Base-by-base conservation (phyloP, 176 grass and related monocot genomes). In the Musa acuminata region DNA sequence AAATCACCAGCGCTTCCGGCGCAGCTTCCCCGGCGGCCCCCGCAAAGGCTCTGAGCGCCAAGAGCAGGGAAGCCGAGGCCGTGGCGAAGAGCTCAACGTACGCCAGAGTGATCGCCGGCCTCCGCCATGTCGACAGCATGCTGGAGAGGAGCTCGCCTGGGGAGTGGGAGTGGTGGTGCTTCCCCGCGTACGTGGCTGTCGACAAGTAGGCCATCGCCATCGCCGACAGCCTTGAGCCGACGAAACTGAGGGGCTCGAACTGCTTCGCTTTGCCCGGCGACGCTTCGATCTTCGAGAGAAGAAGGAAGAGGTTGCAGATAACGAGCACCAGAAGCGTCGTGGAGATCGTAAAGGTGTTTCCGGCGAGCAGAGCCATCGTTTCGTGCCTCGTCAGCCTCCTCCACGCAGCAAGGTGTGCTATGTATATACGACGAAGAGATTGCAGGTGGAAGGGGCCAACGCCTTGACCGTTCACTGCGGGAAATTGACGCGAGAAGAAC, bases 11-110 rank as follows among this genome's bases (percentile, higher is more conserved):
- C 35, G 72, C 19, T 21, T 70, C 81, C 11, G 51, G 16, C 2
- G 25, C 63, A 1, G 12, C 13, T 11, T 43, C 75, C 3, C 8
- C 17, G 0, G 66, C 54, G 1, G 75, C 71, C 1, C 22, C 57
- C 0, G 81, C 35, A 9, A 88, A 21, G 6, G 57, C 75, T 25
- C 75, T 58, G 57, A 84, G 86, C 58, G 75, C 81, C 63, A 75
- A 66, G 27, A 88, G 55, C 17, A 88, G 86, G 25, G 65, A 75
- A 51, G 71, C 78, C 53, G 80, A 75, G 1, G 86, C 70, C 43
- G 75, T 70, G 17, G 75, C 69, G 53, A 82, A 83, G 23, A 88
- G 75, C 82, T 88, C 86, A 26, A 88, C 16, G 70, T 79, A 84
- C 9, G 80, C 29, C 70, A 50, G 49, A 25, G 86, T 88, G 19